A percentile compares a stretch with the other conserved stretches of the same genome.
These are phyloP conservation scores for Hibiscus syriacus DNA, from an alignment of 345 rosid species.

Conservation along the genomic window DNA sequence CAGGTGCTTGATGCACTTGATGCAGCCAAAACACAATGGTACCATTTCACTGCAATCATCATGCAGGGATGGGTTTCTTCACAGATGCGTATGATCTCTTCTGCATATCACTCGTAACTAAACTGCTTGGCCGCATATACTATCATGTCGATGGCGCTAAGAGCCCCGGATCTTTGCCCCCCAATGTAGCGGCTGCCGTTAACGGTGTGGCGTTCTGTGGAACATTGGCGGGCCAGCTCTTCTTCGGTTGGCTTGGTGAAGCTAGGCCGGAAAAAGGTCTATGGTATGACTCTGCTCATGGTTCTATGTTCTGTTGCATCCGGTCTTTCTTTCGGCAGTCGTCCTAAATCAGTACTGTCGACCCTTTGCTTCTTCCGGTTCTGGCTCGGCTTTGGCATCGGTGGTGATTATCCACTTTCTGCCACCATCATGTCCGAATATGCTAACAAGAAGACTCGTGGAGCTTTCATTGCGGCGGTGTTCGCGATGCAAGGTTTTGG, in stretches of 20 bases:
- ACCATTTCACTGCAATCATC: slow-evolving; percentile 70
- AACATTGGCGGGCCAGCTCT: slow-evolving; percentile 64
- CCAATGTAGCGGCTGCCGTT: slow-evolving; percentile 66
- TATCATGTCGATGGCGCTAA: slow-evolving; percentile 55
- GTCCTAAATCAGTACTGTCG: slow-evolving; percentile 40
- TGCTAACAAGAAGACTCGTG: slow-evolving; percentile 81
- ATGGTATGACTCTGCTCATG: slow-evolving; percentile 80
- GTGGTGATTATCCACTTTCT: slow-evolving; percentile 79
- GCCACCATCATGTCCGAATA: slow-evolving; percentile 85
- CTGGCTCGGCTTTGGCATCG: slow-evolving; percentile 85
- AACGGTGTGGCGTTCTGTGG: slow-evolving; percentile 74
- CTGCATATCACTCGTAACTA: slow-evolving; percentile 73
- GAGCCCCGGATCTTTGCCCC: slow-evolving; percentile 62
- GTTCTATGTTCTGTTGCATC: slow-evolving; percentile 57
- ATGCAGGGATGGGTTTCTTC: slow-evolving; percentile 89
- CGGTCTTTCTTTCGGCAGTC: slow-evolving; percentile 53
- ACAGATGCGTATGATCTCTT: slow-evolving; percentile 81
- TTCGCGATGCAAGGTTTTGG: slow-evolving; percentile 95
- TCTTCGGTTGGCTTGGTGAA: slow-evolving; percentile 89
- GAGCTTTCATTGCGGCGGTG: slow-evolving; percentile 87
- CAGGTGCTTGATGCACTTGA: too few relatives aligned
- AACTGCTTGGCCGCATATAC: slow-evolving; percentile 69
- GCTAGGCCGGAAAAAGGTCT: slow-evolving; percentile 64
- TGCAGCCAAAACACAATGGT: slow-evolving; percentile 75
- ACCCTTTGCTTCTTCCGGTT: slow-evolving; percentile 77